A percentile compares a stretch with the other conserved stretches of the same genome.
Evolutionary conservation across 306 rosid species (phyloP).

Genomic region (Medicago lupulina): DNA sequence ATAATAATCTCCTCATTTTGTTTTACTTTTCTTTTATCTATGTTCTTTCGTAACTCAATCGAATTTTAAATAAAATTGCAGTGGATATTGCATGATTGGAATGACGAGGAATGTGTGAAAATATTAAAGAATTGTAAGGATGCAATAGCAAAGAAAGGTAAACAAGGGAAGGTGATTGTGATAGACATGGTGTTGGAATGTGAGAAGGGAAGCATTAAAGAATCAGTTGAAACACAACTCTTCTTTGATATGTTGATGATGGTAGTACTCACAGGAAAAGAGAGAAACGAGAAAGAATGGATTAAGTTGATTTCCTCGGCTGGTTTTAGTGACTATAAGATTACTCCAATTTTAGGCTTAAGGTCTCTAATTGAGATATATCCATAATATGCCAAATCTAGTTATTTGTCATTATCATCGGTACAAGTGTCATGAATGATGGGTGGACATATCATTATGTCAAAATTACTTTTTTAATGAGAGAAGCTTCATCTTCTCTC

Average conservation of each 20-base stretch:
- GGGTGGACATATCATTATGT: too few relatives aligned
- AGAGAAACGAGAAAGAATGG: constrained; percentile 24
- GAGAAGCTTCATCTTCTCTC: too few relatives aligned
- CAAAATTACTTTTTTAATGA: too few relatives aligned
- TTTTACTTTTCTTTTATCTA: background rate
- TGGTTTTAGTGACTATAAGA: background rate
- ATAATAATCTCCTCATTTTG: background rate
- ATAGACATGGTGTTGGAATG: constrained; percentile 17
- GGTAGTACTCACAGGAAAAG: background rate
- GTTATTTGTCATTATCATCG: too few relatives aligned
- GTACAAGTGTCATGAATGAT: too few relatives aligned
- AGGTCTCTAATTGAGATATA: constrained; percentile 5
- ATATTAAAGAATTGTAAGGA: constrained; percentile 42
- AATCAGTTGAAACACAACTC: constrained; percentile 4
- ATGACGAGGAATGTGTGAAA: constrained; percentile 25
- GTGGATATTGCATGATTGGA: constrained; percentile 43
- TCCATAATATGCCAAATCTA: background rate
- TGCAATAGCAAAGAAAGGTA: background rate
- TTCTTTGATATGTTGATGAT: constrained; percentile 26
- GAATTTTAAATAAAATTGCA: background rate
- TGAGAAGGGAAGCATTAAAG: background rate
- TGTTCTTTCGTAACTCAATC: background rate
- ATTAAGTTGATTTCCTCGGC: background rate
- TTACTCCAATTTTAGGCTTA: constrained; percentile 16
- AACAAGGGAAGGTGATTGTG: constrained; percentile 29